Evolutionary conservation across 805 yeast species (phyloP), one percentile per base, ranked within the genome.

Genomic region (Saturnispora diversa): DNA sequence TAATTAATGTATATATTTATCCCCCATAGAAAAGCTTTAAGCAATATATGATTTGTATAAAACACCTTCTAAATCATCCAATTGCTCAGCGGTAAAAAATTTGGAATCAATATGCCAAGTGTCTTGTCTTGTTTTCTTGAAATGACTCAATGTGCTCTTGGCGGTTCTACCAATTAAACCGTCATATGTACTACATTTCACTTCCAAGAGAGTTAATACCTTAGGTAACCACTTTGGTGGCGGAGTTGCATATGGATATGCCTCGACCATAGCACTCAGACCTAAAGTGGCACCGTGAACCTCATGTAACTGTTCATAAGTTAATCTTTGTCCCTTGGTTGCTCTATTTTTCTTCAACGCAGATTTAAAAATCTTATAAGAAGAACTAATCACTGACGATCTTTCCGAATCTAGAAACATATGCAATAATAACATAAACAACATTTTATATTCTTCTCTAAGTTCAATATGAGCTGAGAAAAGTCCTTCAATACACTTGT

Each of bases 11-110:
- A n/a, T n/a, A n/a, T n/a, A n/a, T n/a, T n/a, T n/a, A n/a, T n/a
- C n/a, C n/a, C n/a, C n/a, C n/a, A n/a, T n/a, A n/a, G n/a, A n/a
- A n/a, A 7, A 12, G 8, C 7, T 16, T 21, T 31, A 39, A 12
- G 42, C 42, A 33, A 39, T 39, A 56, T 92, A 90, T 56, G 94
- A 84, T 58, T 84, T 82, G 84, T 95, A 82, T 21, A 88, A 62
- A 4, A 90, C 96, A 31, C 98, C 98, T 58, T 90, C 98, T 33
- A 90, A 64, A 56, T 86, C 95, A 54, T 86, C 92, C 37, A 87
- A 66, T 59, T 90, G 94, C 4, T 80, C 84, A 36, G 71, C 75
- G 7, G 78, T 75, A 58, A 90, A 92, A 11, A 72, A 75, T 49
- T 69, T 69, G 45, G 82, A 72, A 56, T 90, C 98, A 44, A 86